A percentile compares a stretch with the other conserved stretches of the same genome.
Conservation (phyloP, 495 filamentous ascomycete species). For the Aspergillus affinis region DNA sequence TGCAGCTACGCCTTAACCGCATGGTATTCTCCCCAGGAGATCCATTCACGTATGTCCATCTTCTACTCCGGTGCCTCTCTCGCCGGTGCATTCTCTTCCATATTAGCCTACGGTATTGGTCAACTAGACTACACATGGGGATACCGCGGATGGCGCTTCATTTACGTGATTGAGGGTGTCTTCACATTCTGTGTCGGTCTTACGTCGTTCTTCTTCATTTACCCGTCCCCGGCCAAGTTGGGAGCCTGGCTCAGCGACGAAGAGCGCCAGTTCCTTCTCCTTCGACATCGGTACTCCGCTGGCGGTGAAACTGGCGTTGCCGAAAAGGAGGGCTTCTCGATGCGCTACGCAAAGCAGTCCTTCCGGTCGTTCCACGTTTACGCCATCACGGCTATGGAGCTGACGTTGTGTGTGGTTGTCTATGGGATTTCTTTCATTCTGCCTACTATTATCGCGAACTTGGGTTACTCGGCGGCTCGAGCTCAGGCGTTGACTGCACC, state of each 20-base stretch:
- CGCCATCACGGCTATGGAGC: background rate
- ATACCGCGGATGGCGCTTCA: constrained; percentile 84
- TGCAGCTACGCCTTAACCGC: constrained; percentile 66
- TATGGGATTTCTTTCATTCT: constrained; percentile 48
- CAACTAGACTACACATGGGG: constrained; percentile 63
- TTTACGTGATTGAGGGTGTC: constrained; percentile 65
- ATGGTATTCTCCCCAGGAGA: constrained; percentile 84
- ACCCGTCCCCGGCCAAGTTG: constrained; percentile 64
- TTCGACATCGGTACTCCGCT: constrained; percentile 44
- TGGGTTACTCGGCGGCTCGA: constrained; percentile 62
- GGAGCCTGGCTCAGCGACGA: constrained; percentile 62
- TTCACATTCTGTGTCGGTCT: constrained; percentile 68
- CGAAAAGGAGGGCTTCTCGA: constrained; percentile 28
- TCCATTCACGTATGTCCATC: constrained; percentile 81
- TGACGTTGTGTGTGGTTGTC: background rate
- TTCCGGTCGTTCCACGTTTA: background rate
- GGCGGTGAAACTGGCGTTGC: constrained; percentile 48
- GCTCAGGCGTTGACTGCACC: constrained; percentile 81
- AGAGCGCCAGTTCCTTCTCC: constrained; percentile 77
- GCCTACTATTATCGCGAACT: constrained; percentile 68
- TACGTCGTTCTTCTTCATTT: constrained; percentile 70
- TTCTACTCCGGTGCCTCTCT: constrained; percentile 81
- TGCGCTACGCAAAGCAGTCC: background rate
- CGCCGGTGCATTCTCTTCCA: constrained; percentile 80
- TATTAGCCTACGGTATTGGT: constrained; percentile 77